Evolutionary conservation across 441 rosid genomes (phyloP), one percentile per base, ranked within the genome.

Genomic region (Pelargonium citronellum): DNA sequence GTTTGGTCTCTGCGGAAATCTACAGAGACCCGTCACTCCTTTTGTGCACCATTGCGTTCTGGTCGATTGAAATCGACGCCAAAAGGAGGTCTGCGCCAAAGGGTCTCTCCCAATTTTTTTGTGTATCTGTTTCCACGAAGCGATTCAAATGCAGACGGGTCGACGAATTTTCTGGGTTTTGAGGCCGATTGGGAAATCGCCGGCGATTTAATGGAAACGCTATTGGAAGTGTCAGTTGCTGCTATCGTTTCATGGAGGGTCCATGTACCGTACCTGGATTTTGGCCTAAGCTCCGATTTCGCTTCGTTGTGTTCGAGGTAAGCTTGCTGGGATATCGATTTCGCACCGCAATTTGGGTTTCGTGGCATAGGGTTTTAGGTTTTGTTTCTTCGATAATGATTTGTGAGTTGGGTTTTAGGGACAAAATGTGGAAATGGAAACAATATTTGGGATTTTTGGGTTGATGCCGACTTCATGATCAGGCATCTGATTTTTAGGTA

Each of bases 171-270:
- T 79, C 74, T 75, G 69, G 83, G 74, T 68, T 34, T 34, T 19
- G 10, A 65, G 73, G 74, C 75, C 70, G 85, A 89, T 75, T 79
- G 84, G 75, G 63, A 77, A 78, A 24, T 79, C 78, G 78, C 79
- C 30, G 72, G 83, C 55, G 79, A 75, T 85, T 87, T 87, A 82
- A 91, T 87, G 95, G 96, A 82, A 89, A 81, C 83, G 74, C 71
- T 76, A 77, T 77, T 79, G 69, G 68, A 67, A 16, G 65, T 75
- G 69, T 49, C 47, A 66, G 47, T 71, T 81, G 71, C 60, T 53
- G 60, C 79, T 51, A 66, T 64, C 74, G 64, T 84, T 79, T 83
- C 87, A 94, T 94, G 99, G 99, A 89, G 95, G 53, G 84, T 74
- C 74, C 86, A 75, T 82, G 83, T 66, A 51, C 74, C 51, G 65